Evolutionary conservation across 177 flowering plant species (phyloP).

Genomic region (Vitis hybrid): DNA sequence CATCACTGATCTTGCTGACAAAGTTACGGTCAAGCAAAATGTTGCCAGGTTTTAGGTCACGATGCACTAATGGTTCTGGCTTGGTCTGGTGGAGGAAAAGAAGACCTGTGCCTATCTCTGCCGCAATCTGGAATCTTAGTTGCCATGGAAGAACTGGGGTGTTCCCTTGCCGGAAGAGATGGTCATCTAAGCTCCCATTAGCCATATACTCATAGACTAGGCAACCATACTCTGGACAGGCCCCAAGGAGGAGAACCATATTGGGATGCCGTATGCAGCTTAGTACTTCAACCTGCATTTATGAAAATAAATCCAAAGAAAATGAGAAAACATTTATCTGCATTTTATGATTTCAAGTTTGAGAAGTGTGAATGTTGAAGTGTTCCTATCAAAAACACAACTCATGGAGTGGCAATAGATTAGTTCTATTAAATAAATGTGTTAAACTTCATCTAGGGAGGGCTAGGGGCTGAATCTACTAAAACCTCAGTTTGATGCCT

Average conservation of each 20-base stretch:
- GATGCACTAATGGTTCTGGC: slow-evolving; percentile 58
- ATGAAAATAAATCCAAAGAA: too few species aligned
- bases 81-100: slow-evolving; percentile 62
- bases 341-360: too few species aligned
- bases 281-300: slow-evolving; percentile 41
- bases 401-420: neutral
- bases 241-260: slow-evolving; percentile 66
- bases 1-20: slow-evolving; percentile 54
- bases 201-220: slow-evolving; percentile 61
- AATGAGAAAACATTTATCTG: too few species aligned
- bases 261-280: slow-evolving; percentile 60
- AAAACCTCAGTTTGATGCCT: too few species aligned
- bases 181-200: slow-evolving; percentile 55
- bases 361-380: too few species aligned
- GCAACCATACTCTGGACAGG: slow-evolving; percentile 60
- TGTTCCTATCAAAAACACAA: neutral
- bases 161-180: slow-evolving; percentile 43
- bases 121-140: slow-evolving; percentile 46
- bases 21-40: slow-evolving; percentile 50
- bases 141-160: slow-evolving; percentile 49
- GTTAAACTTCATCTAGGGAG: too few species aligned
- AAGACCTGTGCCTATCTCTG: slow-evolving; percentile 54
- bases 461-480: too few species aligned
- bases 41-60: slow-evolving; percentile 56
- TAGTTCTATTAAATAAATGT: too few species aligned